Conservation (phyloP, 1,284 basidiomycete species). For the Farysia itapuensis region DNA sequence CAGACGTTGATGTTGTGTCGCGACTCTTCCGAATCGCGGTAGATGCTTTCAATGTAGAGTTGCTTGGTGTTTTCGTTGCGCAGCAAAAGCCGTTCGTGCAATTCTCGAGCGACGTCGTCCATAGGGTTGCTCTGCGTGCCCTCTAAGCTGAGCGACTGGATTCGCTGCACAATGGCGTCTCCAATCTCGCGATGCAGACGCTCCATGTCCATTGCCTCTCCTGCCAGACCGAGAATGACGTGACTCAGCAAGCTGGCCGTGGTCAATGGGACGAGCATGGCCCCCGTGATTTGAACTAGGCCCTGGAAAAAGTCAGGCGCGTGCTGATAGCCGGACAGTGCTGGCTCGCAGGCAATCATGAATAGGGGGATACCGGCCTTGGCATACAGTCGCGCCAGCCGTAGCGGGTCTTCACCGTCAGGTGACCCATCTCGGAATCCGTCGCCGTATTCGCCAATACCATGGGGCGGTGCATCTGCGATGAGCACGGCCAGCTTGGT, state of each 20-base stretch:
- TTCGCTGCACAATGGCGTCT: slow-evolving; percentile 85
- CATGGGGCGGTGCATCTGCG: slow-evolving; percentile 96
- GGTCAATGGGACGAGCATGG: slow-evolving; percentile 89
- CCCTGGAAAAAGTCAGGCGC: slow-evolving; percentile 83
- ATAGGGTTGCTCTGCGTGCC: slow-evolving; percentile 73
- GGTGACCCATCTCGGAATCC: slow-evolving; percentile 65
- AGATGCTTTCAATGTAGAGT: slow-evolving; percentile 93
- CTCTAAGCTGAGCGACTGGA: slow-evolving; percentile 70
- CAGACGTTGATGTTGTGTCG: slow-evolving; percentile 87
- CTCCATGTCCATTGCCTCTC: slow-evolving; percentile 97
- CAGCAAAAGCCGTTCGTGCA: slow-evolving; percentile 86
- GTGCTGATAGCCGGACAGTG: slow-evolving; percentile 71
- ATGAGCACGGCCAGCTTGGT: slow-evolving; percentile 82
- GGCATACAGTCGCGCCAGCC: slow-evolving; percentile 86
- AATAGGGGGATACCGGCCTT: slow-evolving; percentile 66
- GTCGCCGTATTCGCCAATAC: slow-evolving; percentile 70
- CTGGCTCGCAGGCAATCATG: slow-evolving; percentile 91
- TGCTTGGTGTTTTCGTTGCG: slow-evolving; percentile 96
- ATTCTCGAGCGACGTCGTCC: slow-evolving; percentile 88
- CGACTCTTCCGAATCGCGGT: slow-evolving; percentile 67
- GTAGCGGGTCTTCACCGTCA: slow-evolving; percentile 78
- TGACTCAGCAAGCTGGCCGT: slow-evolving; percentile 94
- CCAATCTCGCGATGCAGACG: slow-evolving; percentile 90
- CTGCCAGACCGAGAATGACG: slow-evolving; percentile 92
- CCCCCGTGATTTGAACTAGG: slow-evolving; percentile 63